Base-by-base conservation (phyloP, 176 grass and related monocot genomes). In the Cymbopogon citratus region DNA sequence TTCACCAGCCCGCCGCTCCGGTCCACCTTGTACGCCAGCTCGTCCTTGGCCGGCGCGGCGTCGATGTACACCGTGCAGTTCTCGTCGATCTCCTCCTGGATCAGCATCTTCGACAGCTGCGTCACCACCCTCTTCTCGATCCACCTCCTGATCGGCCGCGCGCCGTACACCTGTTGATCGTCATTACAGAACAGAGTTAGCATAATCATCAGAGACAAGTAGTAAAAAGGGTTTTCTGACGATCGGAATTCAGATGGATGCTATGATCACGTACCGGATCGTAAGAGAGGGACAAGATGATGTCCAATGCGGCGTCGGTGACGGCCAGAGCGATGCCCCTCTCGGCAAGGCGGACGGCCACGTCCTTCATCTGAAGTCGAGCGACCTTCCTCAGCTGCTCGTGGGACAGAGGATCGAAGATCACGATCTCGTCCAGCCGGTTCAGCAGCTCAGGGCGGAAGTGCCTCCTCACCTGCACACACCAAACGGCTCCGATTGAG, bases 391-490 rank as follows among this genome's bases (percentile, higher is more conserved):
- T 88, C 26, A 98, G 91, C 36, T 98, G 92, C 9, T 98, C 92
- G 33, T 98, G 96, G 0, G 90, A 91, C 73, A 98, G 66, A 0
- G 92, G 96, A 34, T 98, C 91, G 62, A 98, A 98, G 12, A 98
- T 77, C 12, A 98, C 96, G 41, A 98, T 85, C 87, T 98, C 96
- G 43, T 98, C 96, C 1, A 98, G 82, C 15, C 96, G 83, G 71
- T 98, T 98, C 65, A 98, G 88, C 24, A 98, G 60, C 88, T 98
- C 96, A 5, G 96, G 96, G 4, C 96, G 87, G 69, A 98, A 98
- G 67, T 98, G 92, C 87, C 87, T 90, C 82, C 90, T 93, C 73
- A 98, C 96, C 96, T 98, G 82, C 56, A 73, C 38, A 76, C 54
- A 59, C 8, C 8, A 40, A 63, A 25, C 7, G 57, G 61, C 24